Base-by-base conservation (phyloP, 768 basidiomycete species). In the Royoungia palumana region DNA sequence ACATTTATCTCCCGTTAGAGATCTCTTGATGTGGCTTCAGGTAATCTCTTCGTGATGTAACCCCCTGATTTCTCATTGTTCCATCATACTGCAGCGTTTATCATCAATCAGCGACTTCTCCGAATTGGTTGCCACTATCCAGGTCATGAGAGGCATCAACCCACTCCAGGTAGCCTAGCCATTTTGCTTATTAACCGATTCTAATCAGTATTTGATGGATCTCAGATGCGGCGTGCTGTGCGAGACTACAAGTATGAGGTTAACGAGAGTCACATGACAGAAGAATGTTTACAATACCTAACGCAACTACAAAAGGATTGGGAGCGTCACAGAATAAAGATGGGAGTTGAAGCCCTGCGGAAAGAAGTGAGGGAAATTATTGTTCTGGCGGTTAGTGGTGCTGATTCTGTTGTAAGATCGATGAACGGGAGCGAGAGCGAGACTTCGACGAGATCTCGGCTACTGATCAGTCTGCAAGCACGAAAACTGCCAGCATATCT, bases 291-390 rank as follows among this genome's bases (percentile, higher is more conserved):
- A 34, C 91, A 96, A 70, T 98, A 98, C 60, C 79, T 98, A 22
- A 87, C 83, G 3, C 95, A 98, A 60, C 74, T 99, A 9, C 94
- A 97, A 70, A 94, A 91, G 62, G 94, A 98, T 64, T 99, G 95
- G 95, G 95, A 99, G 68, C 75, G 90, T 48, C 87, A 91, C 64
- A 77, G 93, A 37, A 83, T 94, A 27, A 89, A 91, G 62, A 72
- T 89, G 27, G 89, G 91, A 4, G 91, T 95, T 9, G 86, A 91
- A 60, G 84, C 85, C 9, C 71, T 93, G 28, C 83, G 87, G 51
- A 88, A 85, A 69, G 89, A 93, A 81, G 88, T 90, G 51, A 47
- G 49, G 13, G 55, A 35, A 41, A 41, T 1, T 17, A 20, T 41
- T 16, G 13, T 46, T 19, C 30, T 35, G n/a, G 19, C 21, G 3